phyloP scores from a whole-genome alignment of 2,329 filamentous ascomycete genomes.

The Trichoderma pleuroti region DNA sequence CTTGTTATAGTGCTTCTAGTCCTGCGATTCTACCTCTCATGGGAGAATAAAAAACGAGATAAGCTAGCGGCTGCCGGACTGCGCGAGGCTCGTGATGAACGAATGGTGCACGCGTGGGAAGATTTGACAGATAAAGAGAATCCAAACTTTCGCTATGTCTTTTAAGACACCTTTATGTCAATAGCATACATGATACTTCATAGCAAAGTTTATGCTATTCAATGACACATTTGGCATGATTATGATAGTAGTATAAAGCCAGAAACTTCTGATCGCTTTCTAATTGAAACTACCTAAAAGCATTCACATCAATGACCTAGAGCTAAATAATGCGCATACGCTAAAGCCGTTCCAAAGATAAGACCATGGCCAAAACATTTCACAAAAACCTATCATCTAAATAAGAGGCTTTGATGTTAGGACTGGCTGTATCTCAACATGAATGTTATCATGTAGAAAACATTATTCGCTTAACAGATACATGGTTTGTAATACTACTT shows the following conservation, averaged over 20 bases:
- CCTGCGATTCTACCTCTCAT: not conserved
- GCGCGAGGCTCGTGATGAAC: not conserved
- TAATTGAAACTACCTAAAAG: too few species aligned
- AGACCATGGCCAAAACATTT: too few species aligned
- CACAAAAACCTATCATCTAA: too few species aligned
- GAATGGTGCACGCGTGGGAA: slow-evolving; percentile 10
- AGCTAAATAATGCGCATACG: too few species aligned
- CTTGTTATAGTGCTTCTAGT: not conserved
- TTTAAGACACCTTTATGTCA: not conserved
- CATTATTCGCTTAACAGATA: too few species aligned
- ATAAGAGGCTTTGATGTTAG: too few species aligned
- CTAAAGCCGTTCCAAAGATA: too few species aligned
- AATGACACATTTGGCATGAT: not conserved
- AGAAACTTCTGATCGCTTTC: too few species aligned
- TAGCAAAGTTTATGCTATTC: not conserved
- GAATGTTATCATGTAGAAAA: too few species aligned
- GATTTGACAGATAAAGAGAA: slow-evolving; percentile 9
- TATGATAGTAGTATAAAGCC: not conserved
- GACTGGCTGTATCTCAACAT: too few species aligned
- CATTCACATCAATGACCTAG: not conserved
- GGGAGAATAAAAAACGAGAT: not conserved
- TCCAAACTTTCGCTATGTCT: slow-evolving; percentile 8
- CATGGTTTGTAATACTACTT: too few species aligned
- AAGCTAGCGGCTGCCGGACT: not conserved
- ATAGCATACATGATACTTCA: not conserved